Percentiles rank a stretch among this genome's conserved stretches.
phyloP scores from a whole-genome alignment of 2,329 filamentous ascomycete species.

The Aspergillus quadrilineatus region DNA sequence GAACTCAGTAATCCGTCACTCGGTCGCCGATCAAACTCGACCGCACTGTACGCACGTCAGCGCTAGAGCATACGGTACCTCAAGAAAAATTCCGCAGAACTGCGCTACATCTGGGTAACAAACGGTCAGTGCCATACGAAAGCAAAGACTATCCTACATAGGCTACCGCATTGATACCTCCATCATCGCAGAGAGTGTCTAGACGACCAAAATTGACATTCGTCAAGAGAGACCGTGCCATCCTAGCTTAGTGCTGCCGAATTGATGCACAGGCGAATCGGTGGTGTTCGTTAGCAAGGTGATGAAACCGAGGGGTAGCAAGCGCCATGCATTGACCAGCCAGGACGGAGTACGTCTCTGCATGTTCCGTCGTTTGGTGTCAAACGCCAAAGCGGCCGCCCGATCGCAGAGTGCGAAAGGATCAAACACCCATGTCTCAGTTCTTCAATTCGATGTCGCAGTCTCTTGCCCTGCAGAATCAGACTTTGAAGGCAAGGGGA shows the following conservation, averaged over 20 bases:
- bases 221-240: slow-evolving; percentile 13
- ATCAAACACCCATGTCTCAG: neutral
- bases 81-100: neutral
- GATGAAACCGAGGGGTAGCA: neutral
- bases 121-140: neutral
- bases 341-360: neutral
- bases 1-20: too few species aligned
- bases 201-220: neutral
- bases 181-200: neutral
- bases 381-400: neutral
- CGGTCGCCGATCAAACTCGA: too few species aligned
- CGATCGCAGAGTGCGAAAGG: neutral
- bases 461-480: neutral
- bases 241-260: slow-evolving; percentile 6
- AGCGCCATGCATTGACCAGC: neutral
- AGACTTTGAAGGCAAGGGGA: neutral
- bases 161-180: neutral
- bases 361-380: neutral
- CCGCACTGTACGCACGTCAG: neutral
- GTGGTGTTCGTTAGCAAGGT: slow-evolving; percentile 6
- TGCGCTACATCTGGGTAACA: neutral
- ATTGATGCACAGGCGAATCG: neutral
- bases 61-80: neutral
- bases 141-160: slow-evolving; percentile 8
- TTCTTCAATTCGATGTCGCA: neutral